phyloP scores from a whole-genome alignment of 1,284 basidiomycete genomes.

The Meripilus lineatus region DNA sequence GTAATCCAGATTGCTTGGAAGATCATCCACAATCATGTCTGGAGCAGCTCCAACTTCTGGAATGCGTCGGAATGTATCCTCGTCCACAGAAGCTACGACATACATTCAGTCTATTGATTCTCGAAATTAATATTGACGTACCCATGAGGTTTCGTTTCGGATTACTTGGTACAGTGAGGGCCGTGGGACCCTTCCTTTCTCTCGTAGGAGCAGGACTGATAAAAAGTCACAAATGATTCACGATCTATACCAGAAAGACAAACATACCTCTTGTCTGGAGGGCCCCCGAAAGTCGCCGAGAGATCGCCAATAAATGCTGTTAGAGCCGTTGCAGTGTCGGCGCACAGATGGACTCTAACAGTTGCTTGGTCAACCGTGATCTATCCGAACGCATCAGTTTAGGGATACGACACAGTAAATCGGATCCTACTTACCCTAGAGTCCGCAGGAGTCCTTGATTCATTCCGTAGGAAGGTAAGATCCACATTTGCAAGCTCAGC shows the following conservation, averaged over 20 bases:
- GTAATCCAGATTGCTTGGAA: conserved; percentile 87
- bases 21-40: conserved; percentile 89
- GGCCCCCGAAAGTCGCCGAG: conserved; percentile 31
- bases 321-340: conserved; percentile 59
- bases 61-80: conserved; percentile 71
- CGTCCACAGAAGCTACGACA: conserved; percentile 72
- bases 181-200: conserved; percentile 8
- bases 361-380: conserved; percentile 41
- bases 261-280: no score
- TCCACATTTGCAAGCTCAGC: conserved; percentile 52
- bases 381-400: conserved; percentile 27
- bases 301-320: conserved; percentile 47
- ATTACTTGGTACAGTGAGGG: conserved; percentile 3
- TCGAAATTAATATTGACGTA: conserved; percentile 4
- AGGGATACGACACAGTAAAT: not conserved
- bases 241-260: not conserved
- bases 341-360: conserved; percentile 58
- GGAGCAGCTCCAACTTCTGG: conserved; percentile 74
- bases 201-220: not conserved
- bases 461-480: conserved; percentile 34
- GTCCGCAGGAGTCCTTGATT: conserved; percentile 25
- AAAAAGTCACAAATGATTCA: not conserved
- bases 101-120: not conserved
- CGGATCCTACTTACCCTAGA: conserved; percentile 36
- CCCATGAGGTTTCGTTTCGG: conserved; percentile 10